Conservation (phyloP, 192 early-diverging fungal species). For the Glomus cerebriforme region DNA sequence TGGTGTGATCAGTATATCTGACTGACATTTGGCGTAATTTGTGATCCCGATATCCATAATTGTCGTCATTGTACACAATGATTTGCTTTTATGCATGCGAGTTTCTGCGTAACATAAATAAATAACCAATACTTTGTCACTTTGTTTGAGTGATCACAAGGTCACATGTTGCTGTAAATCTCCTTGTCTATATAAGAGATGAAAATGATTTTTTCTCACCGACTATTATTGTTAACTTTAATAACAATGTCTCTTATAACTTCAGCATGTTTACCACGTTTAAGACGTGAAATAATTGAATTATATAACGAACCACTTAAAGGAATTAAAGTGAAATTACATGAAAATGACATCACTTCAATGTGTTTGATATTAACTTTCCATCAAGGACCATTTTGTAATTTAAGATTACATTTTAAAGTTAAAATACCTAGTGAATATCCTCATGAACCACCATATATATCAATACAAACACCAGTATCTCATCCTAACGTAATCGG, state of each 20-base stretch:
- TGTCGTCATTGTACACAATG: too few relatives aligned
- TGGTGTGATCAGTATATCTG: too few relatives aligned
- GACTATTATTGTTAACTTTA: too few relatives aligned
- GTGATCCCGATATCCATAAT: too few relatives aligned
- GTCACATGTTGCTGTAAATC: too few relatives aligned
- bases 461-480: conserved; percentile 9
- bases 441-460: not conserved
- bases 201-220: too few relatives aligned
- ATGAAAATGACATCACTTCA: not conserved
- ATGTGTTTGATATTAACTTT: conserved; percentile 17
- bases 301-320: conserved; percentile 3
- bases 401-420: not conserved
- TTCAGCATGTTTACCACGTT: not conserved
- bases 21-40: too few relatives aligned
- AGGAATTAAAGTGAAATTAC: conserved; percentile 4
- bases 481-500: not conserved
- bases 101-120: too few relatives aligned
- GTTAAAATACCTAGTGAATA: not conserved
- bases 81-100: too few relatives aligned
- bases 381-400: not conserved
- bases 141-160: too few relatives aligned
- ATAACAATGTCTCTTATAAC: not conserved
- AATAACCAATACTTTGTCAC: too few relatives aligned
- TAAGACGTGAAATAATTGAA: not conserved
- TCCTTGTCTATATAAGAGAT: too few relatives aligned